phyloP scores from a whole-genome alignment of 805 yeast genomes.

The Middelhovenomyces tepae region DNA sequence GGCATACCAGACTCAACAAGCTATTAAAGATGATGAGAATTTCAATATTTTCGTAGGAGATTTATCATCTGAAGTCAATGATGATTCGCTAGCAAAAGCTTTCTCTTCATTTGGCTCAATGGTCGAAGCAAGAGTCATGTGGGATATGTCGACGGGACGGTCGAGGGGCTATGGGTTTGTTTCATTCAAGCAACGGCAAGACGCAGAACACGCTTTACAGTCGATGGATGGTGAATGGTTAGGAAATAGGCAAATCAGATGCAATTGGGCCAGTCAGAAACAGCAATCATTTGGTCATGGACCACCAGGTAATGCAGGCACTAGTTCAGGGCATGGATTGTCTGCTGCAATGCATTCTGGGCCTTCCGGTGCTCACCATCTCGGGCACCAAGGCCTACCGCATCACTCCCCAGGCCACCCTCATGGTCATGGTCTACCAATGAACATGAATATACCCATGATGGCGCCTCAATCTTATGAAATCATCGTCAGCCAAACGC shows the following conservation, averaged over 20 bases:
- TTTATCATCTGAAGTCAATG: conserved; percentile 71
- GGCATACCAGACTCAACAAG: conserved; percentile 78
- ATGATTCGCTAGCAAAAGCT: conserved; percentile 52
- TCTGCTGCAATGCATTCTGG: conserved; percentile 2
- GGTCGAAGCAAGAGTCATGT: conserved; percentile 86
- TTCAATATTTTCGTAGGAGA: conserved; percentile 83
- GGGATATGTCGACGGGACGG: conserved; percentile 93
- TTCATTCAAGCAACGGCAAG: conserved; percentile 54
- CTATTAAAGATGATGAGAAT: conserved; percentile 41
- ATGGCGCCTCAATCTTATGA: conserved; percentile 43
- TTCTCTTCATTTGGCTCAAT: conserved; percentile 52
- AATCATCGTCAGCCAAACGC: conserved; percentile 65
- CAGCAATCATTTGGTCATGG: conserved; percentile 24
- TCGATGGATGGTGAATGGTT: conserved; percentile 67
- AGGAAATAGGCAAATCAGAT: conserved; percentile 68
- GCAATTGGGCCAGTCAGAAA: conserved; percentile 83
- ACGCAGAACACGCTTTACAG: conserved; percentile 66
- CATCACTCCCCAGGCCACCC: conserved; percentile 8
- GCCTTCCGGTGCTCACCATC: conserved; percentile 1
- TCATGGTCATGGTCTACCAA: conserved; percentile 5
- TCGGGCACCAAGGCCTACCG: conserved; percentile 11
- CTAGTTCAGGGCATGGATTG: conserved; percentile 6
- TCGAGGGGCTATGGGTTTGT: conserved; percentile 90
- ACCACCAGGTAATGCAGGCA: background rate
- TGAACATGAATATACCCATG: conserved; percentile 11